Base-by-base conservation (phyloP, 768 basidiomycete species). In the Lepiota brunneoincarnata region DNA sequence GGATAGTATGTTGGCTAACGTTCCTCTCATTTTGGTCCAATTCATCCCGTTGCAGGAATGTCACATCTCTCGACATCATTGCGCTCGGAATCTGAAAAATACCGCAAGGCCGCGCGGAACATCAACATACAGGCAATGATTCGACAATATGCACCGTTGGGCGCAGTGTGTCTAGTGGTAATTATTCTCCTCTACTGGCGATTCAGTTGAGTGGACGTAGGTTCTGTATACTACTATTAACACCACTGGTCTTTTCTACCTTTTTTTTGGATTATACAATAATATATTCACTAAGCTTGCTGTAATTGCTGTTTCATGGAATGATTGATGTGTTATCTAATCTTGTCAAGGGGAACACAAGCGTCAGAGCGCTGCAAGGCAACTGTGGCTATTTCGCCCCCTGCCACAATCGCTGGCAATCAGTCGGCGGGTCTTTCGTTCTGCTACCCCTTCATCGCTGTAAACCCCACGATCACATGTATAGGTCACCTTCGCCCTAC, bases 61-160 rank as follows among this genome's bases (percentile, higher is more conserved):
- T 97, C 94, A 18, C 91, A 95, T 67, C 76, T 99, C 51, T 98
- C 95, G 20, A 92, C 89, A 2, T 96, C 93, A 6, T 78, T 99
- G 35, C 86, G 93, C 43, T 89, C 95, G 43, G 97, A 99, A 72
- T 97, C 94, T 15, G 91, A 97, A 74, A 98, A 92, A 73, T 99
- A 98, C 71, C 86, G 96, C 46, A 95, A 91, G 72, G 93, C 93
- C 23, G 93, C 97, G 21, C 79, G 91, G 61, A 93, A 97, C 63
- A 90, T 99, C 72, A 98, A 98, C 65, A 67, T 95, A 51, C 83
- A 95, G 61, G 93, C 94, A 12, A 88, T 98, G 86, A 67, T 98
- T 60, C 84, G 97, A 57, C 93, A 98, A 66, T 99, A 95, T 71
- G 97, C 95, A 36, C 97, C 97, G 2, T 70, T 98, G 51, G 94